Evolutionary conservation across 2,329 filamentous ascomycete species (phyloP).

Genomic region (Chaetothyriales sp.): DNA sequence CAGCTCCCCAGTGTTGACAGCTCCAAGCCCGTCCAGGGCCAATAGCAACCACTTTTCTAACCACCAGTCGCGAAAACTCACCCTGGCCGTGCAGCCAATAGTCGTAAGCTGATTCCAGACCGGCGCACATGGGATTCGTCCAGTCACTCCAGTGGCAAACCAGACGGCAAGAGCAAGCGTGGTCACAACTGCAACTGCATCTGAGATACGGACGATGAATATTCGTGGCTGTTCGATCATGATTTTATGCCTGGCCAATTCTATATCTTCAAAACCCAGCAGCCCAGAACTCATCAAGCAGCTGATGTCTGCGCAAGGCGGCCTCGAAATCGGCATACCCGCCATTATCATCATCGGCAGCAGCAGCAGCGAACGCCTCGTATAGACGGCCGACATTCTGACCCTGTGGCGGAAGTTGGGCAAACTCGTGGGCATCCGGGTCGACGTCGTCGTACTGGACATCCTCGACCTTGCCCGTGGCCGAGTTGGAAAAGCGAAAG

Average conservation of each 20-base stretch:
- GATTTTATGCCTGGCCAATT: too few relatives aligned
- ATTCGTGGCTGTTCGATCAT: too few relatives aligned
- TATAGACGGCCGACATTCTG: conserved; percentile 42
- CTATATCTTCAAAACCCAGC: background rate
- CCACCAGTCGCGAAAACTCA: background rate
- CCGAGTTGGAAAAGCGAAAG: conserved; percentile 38
- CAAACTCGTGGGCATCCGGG: conserved; percentile 34
- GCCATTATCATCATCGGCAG: too few relatives aligned
- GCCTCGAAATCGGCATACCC: conserved; percentile 31
- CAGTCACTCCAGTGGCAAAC: too few relatives aligned
- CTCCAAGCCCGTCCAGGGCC: background rate
- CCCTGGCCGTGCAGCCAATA: background rate
- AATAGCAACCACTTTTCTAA: background rate
- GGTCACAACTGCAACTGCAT: too few relatives aligned
- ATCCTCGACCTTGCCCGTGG: conserved; percentile 29
- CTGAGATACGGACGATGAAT: too few relatives aligned
- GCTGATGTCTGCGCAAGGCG: conserved; percentile 34
- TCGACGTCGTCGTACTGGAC: conserved; percentile 27
- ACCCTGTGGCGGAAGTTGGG: conserved; percentile 29
- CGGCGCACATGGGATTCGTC: too few relatives aligned
- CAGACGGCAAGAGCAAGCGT: too few relatives aligned
- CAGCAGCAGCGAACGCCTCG: conserved; percentile 37
- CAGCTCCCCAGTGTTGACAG: background rate
- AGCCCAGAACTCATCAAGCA: conserved; percentile 27
- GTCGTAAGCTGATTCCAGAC: background rate